phyloP scores from a whole-genome alignment of 2,329 filamentous ascomycete species.

The Rosellinia necatrix region DNA sequence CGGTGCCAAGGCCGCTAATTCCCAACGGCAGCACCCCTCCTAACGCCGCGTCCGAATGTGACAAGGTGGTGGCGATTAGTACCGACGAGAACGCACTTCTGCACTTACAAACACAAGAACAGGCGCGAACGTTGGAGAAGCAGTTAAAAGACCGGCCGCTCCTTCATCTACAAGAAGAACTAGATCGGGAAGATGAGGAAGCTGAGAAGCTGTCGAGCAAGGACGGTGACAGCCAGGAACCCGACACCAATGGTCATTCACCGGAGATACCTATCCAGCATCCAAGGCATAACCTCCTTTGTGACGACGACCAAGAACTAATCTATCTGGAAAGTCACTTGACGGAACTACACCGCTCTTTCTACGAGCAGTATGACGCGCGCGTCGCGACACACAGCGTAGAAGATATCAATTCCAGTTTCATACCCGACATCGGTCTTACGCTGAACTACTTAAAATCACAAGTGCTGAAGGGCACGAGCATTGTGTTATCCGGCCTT shows the following conservation, averaged over 20 bases:
- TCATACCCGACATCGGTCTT: constrained; percentile 82
- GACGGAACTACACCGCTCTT: constrained; percentile 73
- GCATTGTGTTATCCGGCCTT: constrained; percentile 88
- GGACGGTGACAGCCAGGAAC: constrained; percentile 50
- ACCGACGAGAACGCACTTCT: constrained; percentile 52
- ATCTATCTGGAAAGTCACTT: constrained; percentile 76
- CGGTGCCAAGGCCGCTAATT: constrained; percentile 32
- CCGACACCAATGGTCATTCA: constrained; percentile 37
- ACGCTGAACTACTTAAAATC: constrained; percentile 85
- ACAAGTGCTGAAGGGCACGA: constrained; percentile 72
- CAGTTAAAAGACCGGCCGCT: constrained; percentile 89
- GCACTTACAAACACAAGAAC: constrained; percentile 78
- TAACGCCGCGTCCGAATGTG: constrained; percentile 25
- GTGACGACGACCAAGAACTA: constrained; percentile 87
- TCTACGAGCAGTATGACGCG: constrained; percentile 82
- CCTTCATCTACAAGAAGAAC: constrained; percentile 86
- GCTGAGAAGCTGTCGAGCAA: constrained; percentile 50
- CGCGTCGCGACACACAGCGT: constrained; percentile 52
- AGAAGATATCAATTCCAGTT: constrained; percentile 47
- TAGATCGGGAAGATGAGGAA: constrained; percentile 82
- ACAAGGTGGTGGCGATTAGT: constrained; percentile 28
- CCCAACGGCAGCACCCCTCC: constrained; percentile 14
- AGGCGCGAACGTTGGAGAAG: constrained; percentile 84
- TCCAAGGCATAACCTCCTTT: constrained; percentile 73
- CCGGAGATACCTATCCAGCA: constrained; percentile 47